Evolutionary conservation across 805 yeast genomes (phyloP).

Genomic region (Ogataea kodamae): DNA sequence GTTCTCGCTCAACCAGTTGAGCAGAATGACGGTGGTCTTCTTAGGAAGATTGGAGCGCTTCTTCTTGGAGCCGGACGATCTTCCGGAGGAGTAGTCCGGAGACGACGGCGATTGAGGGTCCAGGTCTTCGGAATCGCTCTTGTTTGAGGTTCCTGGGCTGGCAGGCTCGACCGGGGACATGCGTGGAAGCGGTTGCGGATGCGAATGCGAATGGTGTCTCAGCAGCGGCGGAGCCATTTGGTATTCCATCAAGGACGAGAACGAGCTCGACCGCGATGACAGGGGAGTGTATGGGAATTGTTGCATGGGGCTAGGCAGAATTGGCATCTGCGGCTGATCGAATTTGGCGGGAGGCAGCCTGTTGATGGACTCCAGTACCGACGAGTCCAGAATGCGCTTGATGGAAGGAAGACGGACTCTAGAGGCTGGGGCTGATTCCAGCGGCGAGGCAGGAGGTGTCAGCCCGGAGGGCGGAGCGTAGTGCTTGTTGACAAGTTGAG

Average conservation of each 20-base stretch:
- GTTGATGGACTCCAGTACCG: conserved; percentile 16
- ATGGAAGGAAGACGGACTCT: conserved; percentile 23
- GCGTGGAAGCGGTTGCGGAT: conserved; percentile 4
- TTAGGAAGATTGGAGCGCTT: conserved; percentile 55
- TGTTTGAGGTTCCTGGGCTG: conserved; percentile 5
- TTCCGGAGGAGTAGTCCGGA: conserved; percentile 11
- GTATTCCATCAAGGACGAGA: conserved; percentile 16
- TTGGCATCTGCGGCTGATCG: conserved; percentile 10
- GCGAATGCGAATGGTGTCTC: conserved; percentile 8
- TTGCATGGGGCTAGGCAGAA: conserved; percentile 16
- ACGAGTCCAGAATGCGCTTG: conserved; percentile 21
- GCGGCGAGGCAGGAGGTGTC: conserved; percentile 21
- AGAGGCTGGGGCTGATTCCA: conserved; percentile 10
- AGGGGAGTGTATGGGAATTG: conserved; percentile 22
- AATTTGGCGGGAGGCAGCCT: conserved; percentile 2
- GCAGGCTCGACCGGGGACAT: conserved; percentile 6
- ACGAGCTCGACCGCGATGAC: conserved; percentile 23
- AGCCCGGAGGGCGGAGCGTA: conserved; percentile 14
- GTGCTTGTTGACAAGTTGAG: conserved; percentile 17
- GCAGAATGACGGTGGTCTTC: conserved; percentile 49
- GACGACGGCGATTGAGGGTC: conserved; percentile 21
- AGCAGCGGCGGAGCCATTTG: conserved; percentile 8
- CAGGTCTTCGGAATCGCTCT: conserved; percentile 13
- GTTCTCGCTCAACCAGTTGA: conserved; percentile 54
- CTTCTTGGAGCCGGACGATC: conserved; percentile 22